Conservation (phyloP, 148 eudicot species). For the Amaranthus cruentus region DNA sequence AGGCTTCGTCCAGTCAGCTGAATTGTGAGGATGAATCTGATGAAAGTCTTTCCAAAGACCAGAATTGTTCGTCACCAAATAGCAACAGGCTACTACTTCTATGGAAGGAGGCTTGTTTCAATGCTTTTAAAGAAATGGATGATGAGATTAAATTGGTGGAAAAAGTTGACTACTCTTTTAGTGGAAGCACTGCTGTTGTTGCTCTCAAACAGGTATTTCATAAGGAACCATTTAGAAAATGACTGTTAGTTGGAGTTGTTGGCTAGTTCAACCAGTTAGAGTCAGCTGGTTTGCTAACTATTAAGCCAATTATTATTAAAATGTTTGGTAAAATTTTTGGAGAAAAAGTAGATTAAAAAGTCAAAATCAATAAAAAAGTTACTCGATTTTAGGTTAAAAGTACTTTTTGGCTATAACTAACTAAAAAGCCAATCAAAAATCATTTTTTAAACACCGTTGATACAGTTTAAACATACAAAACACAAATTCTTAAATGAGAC, state of each 20-base stretch:
- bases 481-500: too few relatives aligned
- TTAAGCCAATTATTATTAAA: too few relatives aligned
- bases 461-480: too few relatives aligned
- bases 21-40: background rate
- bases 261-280: too few relatives aligned
- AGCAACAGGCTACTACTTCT: background rate
- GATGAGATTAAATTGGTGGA: constrained; percentile 10
- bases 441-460: too few relatives aligned
- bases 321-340: too few relatives aligned
- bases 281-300: too few relatives aligned
- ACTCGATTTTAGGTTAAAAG: too few relatives aligned
- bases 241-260: too few relatives aligned
- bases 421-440: background rate
- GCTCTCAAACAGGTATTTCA: constrained; percentile 24
- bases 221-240: background rate
- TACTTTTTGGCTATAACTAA: constrained; percentile 3
- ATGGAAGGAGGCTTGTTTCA: constrained; percentile 15
- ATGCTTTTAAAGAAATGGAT: constrained; percentile 27
- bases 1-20: background rate
- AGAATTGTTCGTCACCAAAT: constrained; percentile 8
- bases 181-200: constrained; percentile 30
- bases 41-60: background rate
- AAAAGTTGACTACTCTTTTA: constrained; percentile 13
- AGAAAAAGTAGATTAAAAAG: too few relatives aligned
- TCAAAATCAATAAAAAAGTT: too few relatives aligned